Conservation (phyloP, 345 rosid species). For the Eucalyptus cloeziana region DNA sequence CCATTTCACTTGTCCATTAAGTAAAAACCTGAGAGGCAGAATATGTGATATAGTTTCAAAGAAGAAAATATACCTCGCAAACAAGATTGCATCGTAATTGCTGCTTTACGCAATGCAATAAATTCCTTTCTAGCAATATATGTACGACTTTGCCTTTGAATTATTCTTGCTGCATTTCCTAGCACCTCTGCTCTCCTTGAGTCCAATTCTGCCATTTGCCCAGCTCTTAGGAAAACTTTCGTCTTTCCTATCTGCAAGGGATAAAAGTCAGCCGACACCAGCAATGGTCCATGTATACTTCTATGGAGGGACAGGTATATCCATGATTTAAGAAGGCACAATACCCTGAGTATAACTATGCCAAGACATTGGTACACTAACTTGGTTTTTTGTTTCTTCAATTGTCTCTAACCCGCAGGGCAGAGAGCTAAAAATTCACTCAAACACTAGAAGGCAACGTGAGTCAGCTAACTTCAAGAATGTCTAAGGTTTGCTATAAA, state of each 20-base stretch:
- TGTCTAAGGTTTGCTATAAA: not conserved
- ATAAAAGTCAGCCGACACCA: not conserved
- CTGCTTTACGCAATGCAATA: slow-evolving; percentile 64
- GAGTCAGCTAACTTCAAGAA: not conserved
- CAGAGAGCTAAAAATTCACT: not conserved
- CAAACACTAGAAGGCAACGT: not conserved
- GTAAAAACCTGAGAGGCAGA: not conserved
- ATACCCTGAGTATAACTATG: not conserved
- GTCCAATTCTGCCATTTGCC: slow-evolving; percentile 99
- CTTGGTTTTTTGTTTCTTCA: not conserved
- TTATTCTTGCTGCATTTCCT: slow-evolving; percentile 91
- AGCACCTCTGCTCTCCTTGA: slow-evolving; percentile 97
- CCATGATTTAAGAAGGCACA: not conserved
- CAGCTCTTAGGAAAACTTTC: slow-evolving; percentile 95
- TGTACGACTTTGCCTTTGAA: slow-evolving; percentile 82
- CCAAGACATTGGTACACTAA: not conserved
- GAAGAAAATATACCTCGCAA: slow-evolving; percentile 60
- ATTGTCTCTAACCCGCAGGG: not conserved
- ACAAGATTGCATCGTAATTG: slow-evolving; percentile 67
- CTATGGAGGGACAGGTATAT: not conserved
- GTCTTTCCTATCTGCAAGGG: slow-evolving; percentile 74
- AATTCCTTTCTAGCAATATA: slow-evolving; percentile 86
- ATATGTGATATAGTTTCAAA: not conserved
- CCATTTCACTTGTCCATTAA: not conserved
- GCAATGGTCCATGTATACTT: not conserved